Base-by-base conservation (phyloP, 768 basidiomycete genomes). In the Rhizopogon vulgaris region DNA sequence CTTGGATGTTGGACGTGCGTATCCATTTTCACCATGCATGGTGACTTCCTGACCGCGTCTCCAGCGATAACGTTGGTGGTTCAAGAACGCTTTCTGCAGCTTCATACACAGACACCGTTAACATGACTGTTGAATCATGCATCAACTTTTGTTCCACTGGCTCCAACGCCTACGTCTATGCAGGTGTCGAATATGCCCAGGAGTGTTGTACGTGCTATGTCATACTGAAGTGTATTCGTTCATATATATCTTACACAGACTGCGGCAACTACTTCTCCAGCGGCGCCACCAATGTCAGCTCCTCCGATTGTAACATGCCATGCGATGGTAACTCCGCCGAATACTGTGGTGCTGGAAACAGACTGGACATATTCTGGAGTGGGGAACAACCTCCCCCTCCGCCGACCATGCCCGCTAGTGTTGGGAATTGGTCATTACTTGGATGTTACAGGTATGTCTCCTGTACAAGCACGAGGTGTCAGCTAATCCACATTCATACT, bases 381-480 rank as follows among this genome's bases (percentile, higher is more conserved):
- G 85, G 85, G 15, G 65, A 66, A 28, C 50, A 71, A 11, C 81
- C 85, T 25, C 80, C 87, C 12, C 56, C 80, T 0, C 65, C 77
- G 12, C 85, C 87, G 0, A 56, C 69, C 15, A 79, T 78, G 22
- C 74, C 78, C 0, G 70, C 76, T 4, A 77, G 64, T 43, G 75
- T 84, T 28, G 86, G 84, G 4, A 70, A 76, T 27, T 90, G 87
- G 87, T 62, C 69, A 6, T 83, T 80, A 0, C 74, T 89, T 28
- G 88, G 88, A n/a, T 90, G 88, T 63, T 88, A 78, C 69, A 83
- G 71, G 87, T 85, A 59, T 53, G 73, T 60, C 24, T 5, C 24
- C 39, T 25, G 3, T 4, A 8, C n/a, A 32, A 8, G 8, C 2
- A 32, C 1, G 27, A 37, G 41, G 11, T 25, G 51, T 49, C 38